A percentile compares a stretch with the other conserved stretches of the same genome.
Conservation (phyloP, 169 alveolate genomes). For the Plasmodium chabaudi region DNA sequence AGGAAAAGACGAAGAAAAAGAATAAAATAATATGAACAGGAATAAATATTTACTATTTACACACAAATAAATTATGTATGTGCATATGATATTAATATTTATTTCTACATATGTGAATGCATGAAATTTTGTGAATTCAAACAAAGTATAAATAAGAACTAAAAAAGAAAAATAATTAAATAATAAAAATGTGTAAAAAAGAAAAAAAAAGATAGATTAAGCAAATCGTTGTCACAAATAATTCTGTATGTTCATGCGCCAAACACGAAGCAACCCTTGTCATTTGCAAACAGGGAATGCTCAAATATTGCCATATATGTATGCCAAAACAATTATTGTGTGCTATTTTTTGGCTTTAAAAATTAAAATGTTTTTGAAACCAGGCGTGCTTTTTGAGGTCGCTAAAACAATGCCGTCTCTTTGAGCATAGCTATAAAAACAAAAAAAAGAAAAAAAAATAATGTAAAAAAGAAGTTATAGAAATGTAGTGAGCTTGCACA, state of each 20-base stretch:
- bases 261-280: background rate
- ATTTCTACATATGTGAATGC: conserved; percentile 2
- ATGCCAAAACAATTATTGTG: no score
- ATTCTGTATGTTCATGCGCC: background rate
- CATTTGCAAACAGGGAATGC: no score
- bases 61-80: background rate
- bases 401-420: conserved; percentile 48
- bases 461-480: background rate
- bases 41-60: background rate
- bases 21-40: background rate
- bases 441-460: background rate
- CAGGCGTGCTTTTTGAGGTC: conserved; percentile 74
- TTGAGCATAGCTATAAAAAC: conserved; percentile 53
- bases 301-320: no score
- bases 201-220: background rate
- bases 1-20: background rate
- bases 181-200: conserved; percentile 2
- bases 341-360: conserved; percentile 6
- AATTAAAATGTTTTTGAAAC: conserved; percentile 67
- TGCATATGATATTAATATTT: background rate
- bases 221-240: conserved; percentile 3
- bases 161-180: background rate
- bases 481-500: background rate
- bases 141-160: background rate
- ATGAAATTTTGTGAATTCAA: background rate